Percentiles rank a stretch among this genome's conserved stretches.
These are phyloP conservation scores for Alternaria conjuncta DNA, from an alignment of 2,329 filamentous ascomycete genomes.

Conservation along the genomic window DNA sequence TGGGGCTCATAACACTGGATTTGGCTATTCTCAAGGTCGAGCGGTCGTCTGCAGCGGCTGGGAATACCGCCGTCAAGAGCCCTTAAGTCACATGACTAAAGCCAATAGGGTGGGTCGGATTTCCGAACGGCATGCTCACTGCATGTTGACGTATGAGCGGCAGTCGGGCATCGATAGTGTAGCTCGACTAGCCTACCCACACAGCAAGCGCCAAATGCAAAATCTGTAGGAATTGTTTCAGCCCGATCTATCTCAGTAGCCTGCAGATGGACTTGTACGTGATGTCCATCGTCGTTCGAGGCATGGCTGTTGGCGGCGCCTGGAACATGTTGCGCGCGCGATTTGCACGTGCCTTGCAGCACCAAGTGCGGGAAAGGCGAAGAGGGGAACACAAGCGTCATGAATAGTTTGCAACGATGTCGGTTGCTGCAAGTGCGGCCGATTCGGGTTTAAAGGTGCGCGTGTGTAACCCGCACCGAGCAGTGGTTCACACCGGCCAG, in stretches of 20 bases:
- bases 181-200: conserved; percentile 24
- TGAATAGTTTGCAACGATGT: conserved; percentile 28
- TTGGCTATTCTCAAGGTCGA: neutral
- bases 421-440: conserved; percentile 40
- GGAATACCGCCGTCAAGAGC: neutral
- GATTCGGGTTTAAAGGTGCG: conserved; percentile 32
- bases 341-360: conserved; percentile 35
- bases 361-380: conserved; percentile 22
- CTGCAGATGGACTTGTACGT: conserved; percentile 15
- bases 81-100: conserved; percentile 27
- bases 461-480: conserved; percentile 34
- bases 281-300: conserved; percentile 6
- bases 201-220: conserved; percentile 18
- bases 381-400: conserved; percentile 23
- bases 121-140: conserved; percentile 15
- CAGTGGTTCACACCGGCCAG: conserved; percentile 30
- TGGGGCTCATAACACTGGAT: neutral
- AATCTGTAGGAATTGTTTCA: conserved; percentile 24
- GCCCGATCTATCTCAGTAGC: conserved; percentile 15
- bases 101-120: conserved; percentile 10
- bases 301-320: conserved; percentile 7
- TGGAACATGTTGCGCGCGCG: conserved; percentile 2
- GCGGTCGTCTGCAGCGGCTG: conserved; percentile 2
- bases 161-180: conserved; percentile 13
- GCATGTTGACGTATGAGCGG: conserved; percentile 38